These are phyloP conservation scores for Calocybe gangraenosa DNA, from an alignment of 768 basidiomycete species.

Conservation along the genomic window DNA sequence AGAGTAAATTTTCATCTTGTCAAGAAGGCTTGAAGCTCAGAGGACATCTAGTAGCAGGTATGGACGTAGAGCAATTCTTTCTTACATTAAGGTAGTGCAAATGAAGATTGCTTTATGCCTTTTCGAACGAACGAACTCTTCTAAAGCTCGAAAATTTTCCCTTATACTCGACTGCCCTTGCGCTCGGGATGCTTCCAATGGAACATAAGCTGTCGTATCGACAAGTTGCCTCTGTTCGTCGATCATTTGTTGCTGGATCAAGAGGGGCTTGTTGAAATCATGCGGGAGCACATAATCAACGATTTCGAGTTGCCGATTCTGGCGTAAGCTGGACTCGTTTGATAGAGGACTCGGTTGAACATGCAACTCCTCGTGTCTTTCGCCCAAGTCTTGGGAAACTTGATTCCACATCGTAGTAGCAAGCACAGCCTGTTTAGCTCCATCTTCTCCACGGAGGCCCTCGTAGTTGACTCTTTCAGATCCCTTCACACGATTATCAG, in stretches of 20 bases:
- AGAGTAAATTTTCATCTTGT: too few species aligned
- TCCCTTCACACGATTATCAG: slow-evolving; percentile 10
- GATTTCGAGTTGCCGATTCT: slow-evolving; percentile 11
- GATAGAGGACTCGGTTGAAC: slow-evolving; percentile 4
- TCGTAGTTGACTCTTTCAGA: slow-evolving; percentile 14
- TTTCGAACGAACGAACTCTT: too few species aligned
- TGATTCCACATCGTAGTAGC: slow-evolving; percentile 14
- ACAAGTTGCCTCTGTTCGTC: background rate
- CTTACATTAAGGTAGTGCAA: too few species aligned
- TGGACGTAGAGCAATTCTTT: too few species aligned
- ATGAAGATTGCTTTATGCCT: too few species aligned
- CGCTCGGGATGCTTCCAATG: too few species aligned
- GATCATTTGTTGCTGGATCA: slow-evolving; percentile 10
- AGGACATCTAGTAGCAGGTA: too few species aligned
- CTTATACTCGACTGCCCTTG: too few species aligned
- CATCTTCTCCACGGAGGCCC: slow-evolving; percentile 13
- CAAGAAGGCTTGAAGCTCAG: too few species aligned
- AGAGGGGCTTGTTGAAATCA: slow-evolving; percentile 9
- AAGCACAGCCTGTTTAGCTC: slow-evolving; percentile 12
- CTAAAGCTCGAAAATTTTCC: too few species aligned
- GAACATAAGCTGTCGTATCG: too few species aligned
- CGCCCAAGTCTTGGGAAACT: slow-evolving; percentile 4
- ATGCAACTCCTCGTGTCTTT: slow-evolving; percentile 11
- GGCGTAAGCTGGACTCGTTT: background rate
- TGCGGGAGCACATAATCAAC: slow-evolving; percentile 17